Percentiles rank a stretch among this genome's conserved stretches.
These are phyloP conservation scores for Torulaspora delbrueckii DNA, from an alignment of 805 yeast species.

Conservation along the genomic window DNA sequence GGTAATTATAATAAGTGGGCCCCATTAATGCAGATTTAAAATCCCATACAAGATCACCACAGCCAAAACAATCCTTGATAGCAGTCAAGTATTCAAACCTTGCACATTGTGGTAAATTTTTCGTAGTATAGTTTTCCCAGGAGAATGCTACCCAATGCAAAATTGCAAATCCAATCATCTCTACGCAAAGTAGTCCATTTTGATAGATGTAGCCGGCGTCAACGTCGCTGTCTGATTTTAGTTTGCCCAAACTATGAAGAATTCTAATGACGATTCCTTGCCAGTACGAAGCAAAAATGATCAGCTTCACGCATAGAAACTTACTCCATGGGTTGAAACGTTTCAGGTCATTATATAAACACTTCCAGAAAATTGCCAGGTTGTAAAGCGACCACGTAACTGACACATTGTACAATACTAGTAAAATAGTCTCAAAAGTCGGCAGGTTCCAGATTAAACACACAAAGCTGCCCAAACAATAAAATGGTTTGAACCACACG, in stretches of 20 bases:
- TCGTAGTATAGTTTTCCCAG: conserved; percentile 61
- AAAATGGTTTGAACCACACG: conserved; percentile 87
- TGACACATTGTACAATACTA: conserved; percentile 71
- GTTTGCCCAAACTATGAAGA: conserved; percentile 44
- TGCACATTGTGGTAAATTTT: conserved; percentile 61
- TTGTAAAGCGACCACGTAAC: conserved; percentile 80
- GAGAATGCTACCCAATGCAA: conserved; percentile 89
- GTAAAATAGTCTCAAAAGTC: conserved; percentile 46
- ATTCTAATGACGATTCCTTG: conserved; percentile 66
- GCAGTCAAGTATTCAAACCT: conserved; percentile 61
- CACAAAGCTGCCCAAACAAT: conserved; percentile 51
- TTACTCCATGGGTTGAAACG: conserved; percentile 88
- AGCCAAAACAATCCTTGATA: conserved; percentile 67
- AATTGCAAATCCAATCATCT: conserved; percentile 76
- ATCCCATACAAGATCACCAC: conserved; percentile 75
- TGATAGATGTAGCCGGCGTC: conserved; percentile 57
- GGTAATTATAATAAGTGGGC: conserved; percentile 73
- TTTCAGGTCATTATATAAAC: conserved; percentile 68
- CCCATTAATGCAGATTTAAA: conserved; percentile 58
- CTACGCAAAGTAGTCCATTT: conserved; percentile 74
- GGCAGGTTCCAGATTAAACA: conserved; percentile 46
- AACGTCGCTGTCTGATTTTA: conserved; percentile 34
- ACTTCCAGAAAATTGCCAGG: conserved; percentile 88
- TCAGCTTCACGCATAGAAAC: conserved; percentile 85
- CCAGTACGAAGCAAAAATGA: conserved; percentile 98